Evolutionary conservation across 495 filamentous ascomycete species (phyloP).

Genomic region (Sordaria brevicollis): DNA sequence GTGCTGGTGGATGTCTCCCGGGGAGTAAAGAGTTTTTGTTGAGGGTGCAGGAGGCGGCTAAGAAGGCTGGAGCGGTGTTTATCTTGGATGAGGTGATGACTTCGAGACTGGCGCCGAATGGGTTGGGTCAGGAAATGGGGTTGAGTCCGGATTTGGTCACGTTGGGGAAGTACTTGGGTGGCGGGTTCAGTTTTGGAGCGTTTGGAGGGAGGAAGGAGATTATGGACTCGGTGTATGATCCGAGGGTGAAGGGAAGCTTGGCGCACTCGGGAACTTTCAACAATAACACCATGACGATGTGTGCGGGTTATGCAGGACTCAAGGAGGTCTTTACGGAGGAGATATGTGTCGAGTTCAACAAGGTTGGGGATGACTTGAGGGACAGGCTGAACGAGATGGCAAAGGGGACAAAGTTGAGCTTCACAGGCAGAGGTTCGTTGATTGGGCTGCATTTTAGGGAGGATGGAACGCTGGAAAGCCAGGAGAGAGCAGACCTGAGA

Average conservation of each 20-base stretch:
- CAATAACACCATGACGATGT: constrained; percentile 54
- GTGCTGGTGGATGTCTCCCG: constrained; percentile 40
- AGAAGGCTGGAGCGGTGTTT: constrained; percentile 37
- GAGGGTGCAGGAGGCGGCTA: constrained; percentile 18
- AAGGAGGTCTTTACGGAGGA: constrained; percentile 31
- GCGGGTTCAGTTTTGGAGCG: constrained; percentile 51
- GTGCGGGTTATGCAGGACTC: constrained; percentile 39
- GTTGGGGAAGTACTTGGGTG: constrained; percentile 54
- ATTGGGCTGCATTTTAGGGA: constrained; percentile 32
- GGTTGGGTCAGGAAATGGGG: constrained; percentile 30
- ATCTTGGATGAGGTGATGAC: constrained; percentile 61
- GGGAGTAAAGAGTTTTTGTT: constrained; percentile 35
- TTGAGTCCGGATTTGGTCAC: constrained; percentile 49
- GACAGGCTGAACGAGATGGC: constrained; percentile 19
- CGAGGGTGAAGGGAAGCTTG: constrained; percentile 18
- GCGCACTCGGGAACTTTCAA: constrained; percentile 59
- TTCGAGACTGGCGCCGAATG: constrained; percentile 39
- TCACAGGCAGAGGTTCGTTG: constrained; percentile 36
- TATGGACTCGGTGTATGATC: constrained; percentile 45
- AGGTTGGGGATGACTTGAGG: constrained; percentile 25
- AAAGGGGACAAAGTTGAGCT: constrained; percentile 22
- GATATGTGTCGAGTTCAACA: constrained; percentile 26
- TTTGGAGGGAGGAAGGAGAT: constrained; percentile 49
- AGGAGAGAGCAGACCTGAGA: constrained; percentile 22
- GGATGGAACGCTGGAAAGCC: constrained; percentile 12